A percentile compares a stretch with the other conserved stretches of the same genome.
These are phyloP conservation scores for Penicillium ochrochloron DNA, from an alignment of 495 filamentous ascomycete genomes.

Conservation along the genomic window DNA sequence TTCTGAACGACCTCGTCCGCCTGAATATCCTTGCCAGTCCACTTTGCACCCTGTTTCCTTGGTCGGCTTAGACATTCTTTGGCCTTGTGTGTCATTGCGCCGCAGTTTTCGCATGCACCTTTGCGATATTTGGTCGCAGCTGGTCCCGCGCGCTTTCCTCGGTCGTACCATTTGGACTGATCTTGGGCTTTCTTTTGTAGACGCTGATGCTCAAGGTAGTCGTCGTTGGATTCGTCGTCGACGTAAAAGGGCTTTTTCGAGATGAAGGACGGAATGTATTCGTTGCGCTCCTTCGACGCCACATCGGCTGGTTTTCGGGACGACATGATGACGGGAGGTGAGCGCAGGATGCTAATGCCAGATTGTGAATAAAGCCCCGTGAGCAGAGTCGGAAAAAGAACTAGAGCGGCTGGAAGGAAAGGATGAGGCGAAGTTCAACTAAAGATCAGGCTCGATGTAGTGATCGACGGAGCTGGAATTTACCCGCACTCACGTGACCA, in stretches of 20 bases:
- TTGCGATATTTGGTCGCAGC: constrained; percentile 96
- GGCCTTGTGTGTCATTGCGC: constrained; percentile 92
- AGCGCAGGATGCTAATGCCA: not conserved
- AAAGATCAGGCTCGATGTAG: constrained; percentile 6
- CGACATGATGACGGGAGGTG: constrained; percentile 39
- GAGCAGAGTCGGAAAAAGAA: not conserved
- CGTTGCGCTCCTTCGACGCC: constrained; percentile 80
- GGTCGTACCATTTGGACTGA: constrained; percentile 86
- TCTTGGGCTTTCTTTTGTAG: constrained; percentile 67
- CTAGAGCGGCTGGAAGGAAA: constrained; percentile 2
- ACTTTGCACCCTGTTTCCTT: constrained; percentile 87
- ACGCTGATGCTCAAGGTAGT: constrained; percentile 98
- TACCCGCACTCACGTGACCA: constrained; percentile 36
- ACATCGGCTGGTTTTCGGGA: constrained; percentile 53
- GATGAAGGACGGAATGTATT: constrained; percentile 98
- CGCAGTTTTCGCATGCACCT: constrained; percentile 97
- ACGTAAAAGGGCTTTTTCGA: constrained; percentile 97
- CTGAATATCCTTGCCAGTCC: constrained; percentile 91
- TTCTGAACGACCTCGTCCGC: constrained; percentile 89
- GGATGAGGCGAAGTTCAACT: constrained; percentile 4
- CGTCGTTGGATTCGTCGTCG: constrained; percentile 76
- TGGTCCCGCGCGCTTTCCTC: constrained; percentile 77
- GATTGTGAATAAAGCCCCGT: not conserved
- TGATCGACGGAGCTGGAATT: constrained; percentile 10
- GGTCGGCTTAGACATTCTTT: constrained; percentile 93